phyloP scores from a whole-genome alignment of 768 basidiomycete genomes.

The Leccinum rimulosum region DNA sequence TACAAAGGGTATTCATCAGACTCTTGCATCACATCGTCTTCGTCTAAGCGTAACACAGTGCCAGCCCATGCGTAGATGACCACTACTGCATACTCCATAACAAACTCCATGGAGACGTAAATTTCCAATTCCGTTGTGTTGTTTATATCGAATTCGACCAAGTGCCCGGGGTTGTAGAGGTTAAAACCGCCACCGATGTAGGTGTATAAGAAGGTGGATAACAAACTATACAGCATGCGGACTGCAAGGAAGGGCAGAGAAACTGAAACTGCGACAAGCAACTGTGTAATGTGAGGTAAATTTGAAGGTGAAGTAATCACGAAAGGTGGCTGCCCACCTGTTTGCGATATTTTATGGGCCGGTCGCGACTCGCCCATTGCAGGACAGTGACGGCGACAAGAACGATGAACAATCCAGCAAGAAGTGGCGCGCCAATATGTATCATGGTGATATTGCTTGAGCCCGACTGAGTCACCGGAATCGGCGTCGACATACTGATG shows the following conservation, averaged over 20 bases:
- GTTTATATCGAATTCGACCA: no score
- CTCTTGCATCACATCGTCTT: constrained; percentile 29
- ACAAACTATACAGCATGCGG: constrained; percentile 45
- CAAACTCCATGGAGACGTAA: constrained; percentile 54
- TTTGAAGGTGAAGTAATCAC: constrained; percentile 7
- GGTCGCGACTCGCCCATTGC: constrained; percentile 50
- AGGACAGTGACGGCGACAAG: constrained; percentile 44
- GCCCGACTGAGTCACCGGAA: no score
- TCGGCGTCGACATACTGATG: no score
- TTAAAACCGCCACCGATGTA: no score
- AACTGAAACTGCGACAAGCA: constrained; percentile 50
- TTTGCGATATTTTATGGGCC: constrained; percentile 24
- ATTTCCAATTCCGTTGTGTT: no score
- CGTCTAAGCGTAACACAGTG: constrained; percentile 26
- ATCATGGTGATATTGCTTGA: constrained; percentile 8
- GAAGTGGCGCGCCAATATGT: constrained; percentile 31
- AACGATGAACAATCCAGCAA: constrained; percentile 39
- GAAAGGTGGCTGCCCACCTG: constrained; percentile 31
- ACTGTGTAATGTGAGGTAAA: constrained; percentile 34
- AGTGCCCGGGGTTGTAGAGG: no score
- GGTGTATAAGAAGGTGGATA: constrained; percentile 51
- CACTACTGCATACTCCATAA: constrained; percentile 57
- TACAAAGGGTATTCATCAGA: constrained; percentile 32
- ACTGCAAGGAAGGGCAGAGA: constrained; percentile 62
- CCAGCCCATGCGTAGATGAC: constrained; percentile 40